Evolutionary conservation across 2,329 filamentous ascomycete species (phyloP).

Genomic region (Colletotrichum melonis): DNA sequence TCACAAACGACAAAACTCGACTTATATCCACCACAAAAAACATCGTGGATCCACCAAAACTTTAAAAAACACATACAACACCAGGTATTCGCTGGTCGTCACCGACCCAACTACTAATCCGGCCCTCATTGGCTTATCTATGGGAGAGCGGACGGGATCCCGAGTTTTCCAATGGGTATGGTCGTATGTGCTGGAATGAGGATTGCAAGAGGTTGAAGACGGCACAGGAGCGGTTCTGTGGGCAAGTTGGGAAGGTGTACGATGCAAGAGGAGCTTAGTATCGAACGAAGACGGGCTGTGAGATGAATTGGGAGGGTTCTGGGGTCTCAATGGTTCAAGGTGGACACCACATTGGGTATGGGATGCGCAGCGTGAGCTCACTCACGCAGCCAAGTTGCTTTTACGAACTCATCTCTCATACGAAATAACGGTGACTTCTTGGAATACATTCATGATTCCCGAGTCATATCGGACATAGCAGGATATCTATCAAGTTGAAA

Average conservation of each 20-base stretch:
- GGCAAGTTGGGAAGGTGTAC: neutral
- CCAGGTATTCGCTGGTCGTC: neutral
- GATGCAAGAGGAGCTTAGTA: rapidly evolving
- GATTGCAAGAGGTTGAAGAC: neutral
- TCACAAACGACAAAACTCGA: neutral
- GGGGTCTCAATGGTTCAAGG: neutral
- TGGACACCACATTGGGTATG: neutral
- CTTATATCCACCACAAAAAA: neutral
- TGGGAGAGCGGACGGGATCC: neutral
- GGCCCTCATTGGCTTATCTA: neutral
- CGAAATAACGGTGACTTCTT: too few species aligned
- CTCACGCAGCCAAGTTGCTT: too few species aligned
- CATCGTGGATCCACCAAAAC: neutral
- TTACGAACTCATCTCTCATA: too few species aligned
- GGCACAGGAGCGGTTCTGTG: neutral
- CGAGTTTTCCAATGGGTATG: neutral
- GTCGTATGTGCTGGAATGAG: neutral
- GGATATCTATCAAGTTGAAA: too few species aligned
- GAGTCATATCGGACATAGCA: too few species aligned
- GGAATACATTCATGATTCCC: too few species aligned
- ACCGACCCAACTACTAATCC: neutral
- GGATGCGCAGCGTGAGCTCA: rapidly evolving
- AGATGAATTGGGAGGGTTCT: rapidly evolving
- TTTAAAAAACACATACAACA: neutral
- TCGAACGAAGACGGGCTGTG: rapidly evolving